Conservation (phyloP, 176 grass and related monocot genomes). For the Puccinellia tenuiflora region DNA sequence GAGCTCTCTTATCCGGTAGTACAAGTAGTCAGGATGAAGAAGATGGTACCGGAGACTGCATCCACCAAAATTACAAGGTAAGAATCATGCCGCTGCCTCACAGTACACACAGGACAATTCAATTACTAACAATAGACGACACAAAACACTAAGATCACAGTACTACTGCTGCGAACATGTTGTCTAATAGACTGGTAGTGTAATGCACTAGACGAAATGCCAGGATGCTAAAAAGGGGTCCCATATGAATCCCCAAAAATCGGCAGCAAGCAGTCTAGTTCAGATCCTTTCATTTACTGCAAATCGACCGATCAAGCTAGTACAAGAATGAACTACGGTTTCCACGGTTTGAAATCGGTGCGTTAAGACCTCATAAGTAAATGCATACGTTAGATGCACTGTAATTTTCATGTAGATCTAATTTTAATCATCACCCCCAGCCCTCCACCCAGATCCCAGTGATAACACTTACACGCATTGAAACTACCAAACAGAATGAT, state of each 20-base stretch:
- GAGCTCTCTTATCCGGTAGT: slow-evolving; percentile 89
- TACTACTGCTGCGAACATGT: background rate
- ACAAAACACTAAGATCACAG: background rate
- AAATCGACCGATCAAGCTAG: background rate
- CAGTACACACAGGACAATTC: background rate
- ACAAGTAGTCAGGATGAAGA: slow-evolving; percentile 95
- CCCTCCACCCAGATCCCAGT: background rate
- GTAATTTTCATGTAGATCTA: background rate
- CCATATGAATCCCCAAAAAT: background rate
- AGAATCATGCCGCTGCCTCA: background rate
- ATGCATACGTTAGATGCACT: background rate
- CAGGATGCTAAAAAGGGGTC: background rate
- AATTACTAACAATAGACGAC: background rate
- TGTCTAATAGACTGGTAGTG: background rate
- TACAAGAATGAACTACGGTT: background rate
- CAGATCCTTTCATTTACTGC: background rate
- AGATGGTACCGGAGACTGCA: slow-evolving; percentile 93
- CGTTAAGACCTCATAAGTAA: background rate
- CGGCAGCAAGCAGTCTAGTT: background rate
- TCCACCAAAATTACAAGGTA: background rate
- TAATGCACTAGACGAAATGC: background rate
- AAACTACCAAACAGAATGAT: slow-evolving; percentile 7
- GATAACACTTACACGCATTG: background rate
- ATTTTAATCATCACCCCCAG: slow-evolving; percentile 7
- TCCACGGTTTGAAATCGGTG: background rate